Percentiles rank a stretch among this genome's conserved stretches.
These are phyloP conservation scores for Lentinula sp. DNA, from an alignment of 768 basidiomycete species.

Conservation along the genomic window DNA sequence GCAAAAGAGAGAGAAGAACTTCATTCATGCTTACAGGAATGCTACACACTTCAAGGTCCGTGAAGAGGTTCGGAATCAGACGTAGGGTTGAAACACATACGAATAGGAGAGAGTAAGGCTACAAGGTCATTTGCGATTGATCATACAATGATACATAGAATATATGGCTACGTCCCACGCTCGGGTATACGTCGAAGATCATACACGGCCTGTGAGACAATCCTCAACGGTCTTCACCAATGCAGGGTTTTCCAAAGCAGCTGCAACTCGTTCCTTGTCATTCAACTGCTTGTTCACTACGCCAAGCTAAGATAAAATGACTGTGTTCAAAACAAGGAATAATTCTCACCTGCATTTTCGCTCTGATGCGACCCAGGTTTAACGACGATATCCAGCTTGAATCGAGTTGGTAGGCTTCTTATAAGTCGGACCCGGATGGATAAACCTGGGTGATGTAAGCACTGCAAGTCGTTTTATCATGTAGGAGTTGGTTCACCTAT, in stretches of 20 bases:
- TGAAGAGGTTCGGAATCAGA: too few species aligned
- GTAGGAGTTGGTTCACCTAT: conserved; percentile 57
- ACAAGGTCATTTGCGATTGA: not conserved
- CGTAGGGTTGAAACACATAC: not conserved
- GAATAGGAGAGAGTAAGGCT: not conserved
- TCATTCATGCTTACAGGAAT: too few species aligned
- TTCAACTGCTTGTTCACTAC: conserved; percentile 97
- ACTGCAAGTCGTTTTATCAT: conserved; percentile 5
- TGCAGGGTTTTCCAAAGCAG: conserved; percentile 88
- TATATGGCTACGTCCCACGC: not conserved
- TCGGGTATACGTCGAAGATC: not conserved
- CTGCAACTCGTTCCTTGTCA: conserved; percentile 97
- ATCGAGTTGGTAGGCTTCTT: conserved; percentile 84
- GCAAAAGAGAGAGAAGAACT: too few species aligned
- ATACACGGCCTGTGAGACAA: conserved; percentile 32
- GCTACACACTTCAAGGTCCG: too few species aligned
- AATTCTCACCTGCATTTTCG: conserved; percentile 70
- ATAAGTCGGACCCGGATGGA: conserved; percentile 91
- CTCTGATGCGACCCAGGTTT: conserved; percentile 96
- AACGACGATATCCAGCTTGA: conserved; percentile 90
- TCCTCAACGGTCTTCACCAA: conserved; percentile 86
- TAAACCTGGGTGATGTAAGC: conserved; percentile 50
- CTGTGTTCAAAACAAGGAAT: not conserved
- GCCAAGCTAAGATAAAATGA: not conserved
- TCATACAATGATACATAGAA: not conserved